These are phyloP conservation scores for Desmodesmus armatus DNA, from an alignment of 139 green algal species.

Conservation along the genomic window DNA sequence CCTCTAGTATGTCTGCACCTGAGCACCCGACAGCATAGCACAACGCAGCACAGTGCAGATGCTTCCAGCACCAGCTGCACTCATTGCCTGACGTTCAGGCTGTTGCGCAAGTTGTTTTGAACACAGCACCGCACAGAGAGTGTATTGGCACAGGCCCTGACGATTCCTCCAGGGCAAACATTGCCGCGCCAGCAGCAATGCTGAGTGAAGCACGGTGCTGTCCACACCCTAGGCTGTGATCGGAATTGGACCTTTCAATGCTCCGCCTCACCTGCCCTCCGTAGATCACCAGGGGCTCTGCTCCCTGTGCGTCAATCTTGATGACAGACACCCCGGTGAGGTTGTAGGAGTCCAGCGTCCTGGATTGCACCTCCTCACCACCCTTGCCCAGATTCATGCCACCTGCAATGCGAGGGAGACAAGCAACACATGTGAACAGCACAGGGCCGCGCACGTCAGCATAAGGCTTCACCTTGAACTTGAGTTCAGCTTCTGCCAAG, in stretches of 20 bases:
- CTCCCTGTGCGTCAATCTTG: conserved; percentile 24
- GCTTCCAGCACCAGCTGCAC: background rate
- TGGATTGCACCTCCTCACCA: conserved; percentile 13
- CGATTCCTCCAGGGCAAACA: background rate
- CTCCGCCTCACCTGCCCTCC: background rate
- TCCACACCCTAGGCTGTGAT: background rate
- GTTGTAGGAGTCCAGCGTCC: conserved; percentile 24
- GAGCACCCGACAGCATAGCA: background rate
- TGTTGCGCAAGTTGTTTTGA: background rate
- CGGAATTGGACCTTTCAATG: too few species aligned
- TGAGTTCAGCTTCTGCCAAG: too few species aligned
- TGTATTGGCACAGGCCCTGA: background rate
- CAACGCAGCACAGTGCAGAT: background rate
- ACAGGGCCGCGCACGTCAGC: background rate
- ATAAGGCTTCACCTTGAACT: too few species aligned
- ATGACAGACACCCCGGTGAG: conserved; percentile 8
- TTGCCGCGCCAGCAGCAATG: background rate
- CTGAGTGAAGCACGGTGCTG: background rate
- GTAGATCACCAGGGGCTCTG: conserved; percentile 15
- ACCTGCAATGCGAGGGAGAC: too few species aligned
- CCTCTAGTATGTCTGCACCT: background rate
- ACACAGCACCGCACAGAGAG: background rate
- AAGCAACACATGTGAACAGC: background rate
- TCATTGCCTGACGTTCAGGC: background rate
- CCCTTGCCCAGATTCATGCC: conserved; percentile 22